phyloP scores from a whole-genome alignment of 192 early-diverging fungal genomes.

The Phycomyces nitens region DNA sequence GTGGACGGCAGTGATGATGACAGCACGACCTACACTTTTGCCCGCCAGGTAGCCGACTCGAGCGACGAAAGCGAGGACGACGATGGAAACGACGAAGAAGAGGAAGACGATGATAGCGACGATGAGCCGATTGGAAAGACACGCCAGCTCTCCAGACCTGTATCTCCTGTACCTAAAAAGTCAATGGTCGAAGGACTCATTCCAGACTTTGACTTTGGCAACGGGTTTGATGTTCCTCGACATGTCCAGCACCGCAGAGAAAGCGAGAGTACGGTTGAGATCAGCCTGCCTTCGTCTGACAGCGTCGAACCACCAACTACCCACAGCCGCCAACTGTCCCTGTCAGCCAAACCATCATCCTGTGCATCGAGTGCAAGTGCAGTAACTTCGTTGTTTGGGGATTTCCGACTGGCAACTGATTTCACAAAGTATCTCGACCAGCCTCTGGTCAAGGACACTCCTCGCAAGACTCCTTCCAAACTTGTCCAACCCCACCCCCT shows the following conservation, averaged over 20 bases:
- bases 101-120: constrained; percentile 32
- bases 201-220: constrained; percentile 27
- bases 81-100: constrained; percentile 21
- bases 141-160: background rate
- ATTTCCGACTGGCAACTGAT: constrained; percentile 25
- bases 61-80: constrained; percentile 39
- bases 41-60: constrained; percentile 33
- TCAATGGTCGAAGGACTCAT: constrained; percentile 10
- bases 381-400: constrained; percentile 29
- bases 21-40: constrained; percentile 20
- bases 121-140: constrained; percentile 33
- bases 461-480: background rate
- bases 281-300: background rate
- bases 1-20: constrained; percentile 7
- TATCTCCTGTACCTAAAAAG: background rate
- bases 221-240: constrained; percentile 16
- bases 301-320: constrained; percentile 8
- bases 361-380: constrained; percentile 6
- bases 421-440: constrained; percentile 22
- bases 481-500: background rate
- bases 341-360: constrained; percentile 8
- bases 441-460: background rate
- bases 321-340: background rate
- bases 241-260: background rate
- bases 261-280: background rate